Evolutionary conservation across 768 basidiomycete species (phyloP), one percentile per base, ranked within the genome.

Genomic region (Collybia mongolica): DNA sequence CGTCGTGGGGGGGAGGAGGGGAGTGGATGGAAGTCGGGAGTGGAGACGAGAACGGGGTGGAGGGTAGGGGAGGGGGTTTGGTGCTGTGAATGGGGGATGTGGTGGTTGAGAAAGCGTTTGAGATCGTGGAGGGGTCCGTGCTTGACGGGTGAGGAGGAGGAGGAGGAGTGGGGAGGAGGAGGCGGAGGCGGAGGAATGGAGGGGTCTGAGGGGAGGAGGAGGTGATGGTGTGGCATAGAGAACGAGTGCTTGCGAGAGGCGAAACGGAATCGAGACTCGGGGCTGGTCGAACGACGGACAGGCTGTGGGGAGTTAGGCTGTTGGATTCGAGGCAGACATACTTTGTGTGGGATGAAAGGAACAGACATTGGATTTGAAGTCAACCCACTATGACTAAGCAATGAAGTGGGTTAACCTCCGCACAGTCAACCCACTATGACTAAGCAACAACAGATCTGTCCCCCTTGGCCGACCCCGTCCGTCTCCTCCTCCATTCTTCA

Each of bases 91-190:
- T 88, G 84, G 51, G 83, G 83, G 43, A 96, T 84, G 71, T 96
- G 93, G 70, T 90, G 83, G 71, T 96, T 91, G 55, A 99, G 81
- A 74, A 98, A 97, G 23, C 94, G 89, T 65, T 93, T 93, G 61
- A 98, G 84, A 68, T 98, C 95, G 70, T 90, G 84, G 44, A 98
- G 79, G 2, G 93, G 88, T 0, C 92, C 88, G 53, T 78, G 78
- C 50, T 77, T 74, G 55, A 77, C 67, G 64, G 53, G 32, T 41
- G 50, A 46, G 22, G 46, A 39, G 43, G 58, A 39, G 47, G 62
- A 60, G 53, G 55, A 63, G 57, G 55, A 54, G 50, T 49, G 49
- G 45, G 39, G 59, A 55, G 37, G 49, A 52, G 19, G 43, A 52
- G 45, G 29, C 46, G 43, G 29, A 35, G 51, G 26, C 35, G 44